A percentile compares a stretch with the other conserved stretches of the same genome.
Conservation (phyloP, 495 filamentous ascomycete species). For the Penicillium chermesinum region DNA sequence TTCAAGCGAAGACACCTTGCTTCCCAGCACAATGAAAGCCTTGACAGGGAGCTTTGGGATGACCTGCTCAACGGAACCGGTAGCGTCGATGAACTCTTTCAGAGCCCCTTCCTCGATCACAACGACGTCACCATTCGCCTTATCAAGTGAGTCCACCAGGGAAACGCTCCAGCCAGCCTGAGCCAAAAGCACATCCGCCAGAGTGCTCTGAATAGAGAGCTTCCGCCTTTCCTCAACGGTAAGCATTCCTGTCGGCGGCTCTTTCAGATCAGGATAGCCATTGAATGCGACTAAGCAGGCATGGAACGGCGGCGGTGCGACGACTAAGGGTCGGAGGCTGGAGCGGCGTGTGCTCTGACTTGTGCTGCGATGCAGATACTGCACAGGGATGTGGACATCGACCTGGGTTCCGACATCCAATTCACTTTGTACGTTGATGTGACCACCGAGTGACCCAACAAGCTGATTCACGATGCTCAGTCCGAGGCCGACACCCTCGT, state of each 20-base stretch:
- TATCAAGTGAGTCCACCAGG: slow-evolving; percentile 24
- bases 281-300: slow-evolving; percentile 31
- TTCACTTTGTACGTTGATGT: slow-evolving; percentile 55
- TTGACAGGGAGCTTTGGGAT: slow-evolving; percentile 10
- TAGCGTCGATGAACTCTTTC: slow-evolving; percentile 24
- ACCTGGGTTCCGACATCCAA: slow-evolving; percentile 55
- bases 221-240: slow-evolving; percentile 30
- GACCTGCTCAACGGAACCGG: not conserved
- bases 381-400: slow-evolving; percentile 47
- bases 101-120: slow-evolving; percentile 26
- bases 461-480: slow-evolving; percentile 66
- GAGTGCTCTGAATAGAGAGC: slow-evolving; percentile 26
- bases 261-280: slow-evolving; percentile 23
- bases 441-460: slow-evolving; percentile 52
- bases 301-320: slow-evolving; percentile 2
- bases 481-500: slow-evolving; percentile 63
- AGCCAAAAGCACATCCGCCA: slow-evolving; percentile 28
- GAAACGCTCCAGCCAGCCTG: slow-evolving; percentile 27
- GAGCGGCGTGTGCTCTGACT: slow-evolving; percentile 52
- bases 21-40: slow-evolving; percentile 27
- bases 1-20: slow-evolving; percentile 9
- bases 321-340: slow-evolving; percentile 24
- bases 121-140: slow-evolving; percentile 24
- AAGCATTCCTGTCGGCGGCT: slow-evolving; percentile 21
- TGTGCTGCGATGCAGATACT: slow-evolving; percentile 30